Conservation (phyloP, 176 grass and related monocot genomes). For the Carex parvula region DNA sequence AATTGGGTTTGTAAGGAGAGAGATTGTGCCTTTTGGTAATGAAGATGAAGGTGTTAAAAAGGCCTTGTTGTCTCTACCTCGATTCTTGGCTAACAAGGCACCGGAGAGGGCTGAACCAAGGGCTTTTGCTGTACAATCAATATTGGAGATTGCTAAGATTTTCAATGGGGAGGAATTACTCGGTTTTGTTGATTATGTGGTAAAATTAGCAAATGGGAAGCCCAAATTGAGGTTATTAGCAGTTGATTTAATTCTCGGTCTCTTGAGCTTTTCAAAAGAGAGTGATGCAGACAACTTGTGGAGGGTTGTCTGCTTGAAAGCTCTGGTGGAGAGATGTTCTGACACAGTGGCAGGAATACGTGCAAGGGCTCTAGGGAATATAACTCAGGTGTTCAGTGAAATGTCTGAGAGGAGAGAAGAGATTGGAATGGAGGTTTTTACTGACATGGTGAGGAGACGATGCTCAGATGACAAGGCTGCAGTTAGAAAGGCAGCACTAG, state of each 20-base stretch:
- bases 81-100: constrained; percentile 61
- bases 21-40: constrained; percentile 49
- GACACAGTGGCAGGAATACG: constrained; percentile 52
- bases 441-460: constrained; percentile 55
- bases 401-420: constrained; percentile 47
- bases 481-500: constrained; percentile 75
- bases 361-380: constrained; percentile 68
- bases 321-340: constrained; percentile 64
- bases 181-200: constrained; percentile 43
- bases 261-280: constrained; percentile 37
- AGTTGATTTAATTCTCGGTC: constrained; percentile 63
- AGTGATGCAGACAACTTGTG: constrained; percentile 36
- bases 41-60: constrained; percentile 62
- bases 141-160: constrained; percentile 46
- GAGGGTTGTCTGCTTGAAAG: constrained; percentile 47
- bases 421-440: constrained; percentile 45
- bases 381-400: constrained; percentile 54
- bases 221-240: constrained; percentile 58
- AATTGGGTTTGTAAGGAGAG: constrained; percentile 55
- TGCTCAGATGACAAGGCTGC: constrained; percentile 89
- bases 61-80: constrained; percentile 51
- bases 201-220: constrained; percentile 65
- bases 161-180: constrained; percentile 37
- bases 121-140: constrained; percentile 62
- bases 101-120: constrained; percentile 72